Evolutionary conservation across 345 rosid species (phyloP).

Genomic region (Hibiscus syriacus): DNA sequence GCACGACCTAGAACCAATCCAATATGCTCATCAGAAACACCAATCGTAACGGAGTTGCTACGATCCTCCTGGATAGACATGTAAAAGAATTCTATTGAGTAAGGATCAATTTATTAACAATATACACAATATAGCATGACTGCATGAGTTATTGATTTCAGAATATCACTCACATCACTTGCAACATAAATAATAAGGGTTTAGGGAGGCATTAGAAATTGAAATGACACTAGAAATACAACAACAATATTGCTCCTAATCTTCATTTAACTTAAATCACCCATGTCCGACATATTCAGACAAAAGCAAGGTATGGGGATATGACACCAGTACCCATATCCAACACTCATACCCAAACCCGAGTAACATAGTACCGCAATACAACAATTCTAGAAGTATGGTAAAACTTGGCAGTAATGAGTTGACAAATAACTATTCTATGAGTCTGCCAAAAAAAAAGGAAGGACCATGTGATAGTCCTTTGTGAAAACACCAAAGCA

Average conservation of each 20-base stretch:
- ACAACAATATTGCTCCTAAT: neutral
- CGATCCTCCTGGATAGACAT: conserved; percentile 62
- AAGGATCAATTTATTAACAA: neutral
- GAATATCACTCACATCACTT: neutral
- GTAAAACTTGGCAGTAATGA: neutral
- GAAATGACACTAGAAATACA: neutral
- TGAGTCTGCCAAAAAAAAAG: neutral
- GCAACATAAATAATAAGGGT: neutral
- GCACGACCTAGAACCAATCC: conserved; percentile 97
- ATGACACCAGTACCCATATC: neutral
- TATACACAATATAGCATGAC: neutral
- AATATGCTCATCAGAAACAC: conserved; percentile 86
- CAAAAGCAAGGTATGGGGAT: neutral
- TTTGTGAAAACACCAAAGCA: conserved; percentile 2
- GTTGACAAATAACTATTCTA: neutral
- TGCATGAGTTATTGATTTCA: neutral
- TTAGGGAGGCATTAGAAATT: neutral
- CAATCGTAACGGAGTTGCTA: conserved; percentile 64
- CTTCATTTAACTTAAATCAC: neutral
- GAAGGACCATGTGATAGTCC: neutral
- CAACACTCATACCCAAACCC: neutral
- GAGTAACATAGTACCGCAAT: neutral
- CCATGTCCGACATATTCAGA: neutral
- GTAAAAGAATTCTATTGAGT: conserved; percentile 7
- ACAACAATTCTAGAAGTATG: neutral